phyloP scores from a whole-genome alignment of 202 grass and related monocot genomes.

The Digitaria exilis region DNA sequence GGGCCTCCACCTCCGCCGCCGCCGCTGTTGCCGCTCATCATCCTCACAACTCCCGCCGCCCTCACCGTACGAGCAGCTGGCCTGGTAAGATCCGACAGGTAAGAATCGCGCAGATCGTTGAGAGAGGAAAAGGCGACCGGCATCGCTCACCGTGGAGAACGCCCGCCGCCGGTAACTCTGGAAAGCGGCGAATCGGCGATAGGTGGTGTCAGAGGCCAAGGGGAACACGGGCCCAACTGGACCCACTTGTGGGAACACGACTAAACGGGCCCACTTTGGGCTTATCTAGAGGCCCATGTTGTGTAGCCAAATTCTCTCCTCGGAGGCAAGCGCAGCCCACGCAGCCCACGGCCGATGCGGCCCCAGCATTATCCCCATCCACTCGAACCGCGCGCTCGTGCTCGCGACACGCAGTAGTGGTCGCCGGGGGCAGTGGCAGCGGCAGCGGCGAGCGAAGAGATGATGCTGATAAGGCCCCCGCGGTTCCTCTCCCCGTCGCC shows the following conservation, averaged over 20 bases:
- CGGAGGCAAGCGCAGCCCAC: no score
- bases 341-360: background rate
- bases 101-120: background rate
- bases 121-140: background rate
- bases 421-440: background rate
- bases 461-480: conserved; percentile 61
- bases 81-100: background rate
- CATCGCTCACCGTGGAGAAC: conserved; percentile 3
- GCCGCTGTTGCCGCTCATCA: no score
- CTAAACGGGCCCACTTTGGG: background rate
- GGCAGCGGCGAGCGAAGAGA: conserved; percentile 10
- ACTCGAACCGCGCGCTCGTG: background rate
- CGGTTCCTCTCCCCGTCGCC: conserved; percentile 43
- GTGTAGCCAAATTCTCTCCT: no score
- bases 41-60: conserved; percentile 32
- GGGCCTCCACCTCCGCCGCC: conserved; percentile 33
- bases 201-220: background rate
- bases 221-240: background rate
- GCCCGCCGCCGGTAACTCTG: background rate
- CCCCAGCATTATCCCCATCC: conserved; percentile 22
- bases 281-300: no score
- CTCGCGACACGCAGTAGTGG: background rate
- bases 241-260: background rate
- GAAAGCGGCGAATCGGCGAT: background rate
- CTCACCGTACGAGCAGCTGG: background rate